These are phyloP conservation scores for Yamadazyma kitorensis DNA, from an alignment of 805 yeast genomes.

Conservation along the genomic window DNA sequence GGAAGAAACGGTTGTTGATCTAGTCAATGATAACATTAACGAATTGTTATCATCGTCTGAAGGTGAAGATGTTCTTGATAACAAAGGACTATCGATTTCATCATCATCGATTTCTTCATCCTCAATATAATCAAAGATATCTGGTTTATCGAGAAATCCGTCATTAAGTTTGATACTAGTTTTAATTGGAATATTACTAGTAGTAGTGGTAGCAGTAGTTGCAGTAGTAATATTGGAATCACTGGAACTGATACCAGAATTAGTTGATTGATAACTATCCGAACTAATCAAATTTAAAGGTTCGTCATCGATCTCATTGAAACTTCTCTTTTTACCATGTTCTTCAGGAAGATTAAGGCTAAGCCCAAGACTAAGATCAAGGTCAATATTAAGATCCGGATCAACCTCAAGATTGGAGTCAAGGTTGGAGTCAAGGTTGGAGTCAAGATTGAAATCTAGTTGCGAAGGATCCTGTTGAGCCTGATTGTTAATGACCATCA, in stretches of 20 bases:
- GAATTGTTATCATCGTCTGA: constrained; percentile 27
- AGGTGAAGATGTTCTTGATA: constrained; percentile 40
- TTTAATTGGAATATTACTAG: no score
- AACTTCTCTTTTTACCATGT: constrained; percentile 4
- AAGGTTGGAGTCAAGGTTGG: background rate
- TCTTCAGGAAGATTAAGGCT: background rate
- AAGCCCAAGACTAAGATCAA: background rate
- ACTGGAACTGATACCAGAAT: no score
- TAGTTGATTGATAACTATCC: background rate
- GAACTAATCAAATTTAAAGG: no score
- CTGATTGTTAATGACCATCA: constrained; percentile 21
- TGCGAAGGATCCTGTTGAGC: background rate
- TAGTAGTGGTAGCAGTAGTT: no score
- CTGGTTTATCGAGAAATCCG: background rate
- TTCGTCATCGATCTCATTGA: constrained; percentile 6
- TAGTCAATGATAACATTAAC: constrained; percentile 37
- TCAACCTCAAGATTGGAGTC: background rate
- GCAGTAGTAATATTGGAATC: no score
- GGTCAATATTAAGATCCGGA: constrained; percentile 2
- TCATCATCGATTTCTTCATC: constrained; percentile 16
- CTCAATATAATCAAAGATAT: constrained; percentile 12
- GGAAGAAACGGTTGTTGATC: constrained; percentile 42
- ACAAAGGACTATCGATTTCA: constrained; percentile 21
- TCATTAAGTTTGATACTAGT: background rate
- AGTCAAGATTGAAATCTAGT: constrained; percentile 2